phyloP scores from a whole-genome alignment of 2,329 filamentous ascomycete genomes.

The Penicillium sp. region DNA sequence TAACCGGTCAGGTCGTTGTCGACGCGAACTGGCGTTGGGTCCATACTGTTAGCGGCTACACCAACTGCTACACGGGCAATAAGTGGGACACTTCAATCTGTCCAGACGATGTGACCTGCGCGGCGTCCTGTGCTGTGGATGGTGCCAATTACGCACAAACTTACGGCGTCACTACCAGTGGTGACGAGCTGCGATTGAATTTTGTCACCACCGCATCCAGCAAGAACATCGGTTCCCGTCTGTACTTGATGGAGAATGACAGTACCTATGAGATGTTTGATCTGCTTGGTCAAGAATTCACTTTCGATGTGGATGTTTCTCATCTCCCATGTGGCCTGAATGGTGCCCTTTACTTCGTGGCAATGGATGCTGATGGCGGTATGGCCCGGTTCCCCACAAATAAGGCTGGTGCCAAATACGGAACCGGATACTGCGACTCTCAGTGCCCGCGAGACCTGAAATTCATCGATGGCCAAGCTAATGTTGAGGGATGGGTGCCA shows the following conservation, averaged over 20 bases:
- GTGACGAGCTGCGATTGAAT: conserved; percentile 49
- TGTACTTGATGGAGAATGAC: conserved; percentile 64
- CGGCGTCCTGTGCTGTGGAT: conserved; percentile 56
- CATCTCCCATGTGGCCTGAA: conserved; percentile 68
- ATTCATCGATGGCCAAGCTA: conserved; percentile 44
- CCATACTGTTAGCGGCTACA: conserved; percentile 48
- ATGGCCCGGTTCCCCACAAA: conserved; percentile 50
- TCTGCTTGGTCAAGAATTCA: conserved; percentile 66
- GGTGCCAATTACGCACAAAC: conserved; percentile 55
- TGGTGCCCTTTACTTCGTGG: conserved; percentile 66
- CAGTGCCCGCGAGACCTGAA: conserved; percentile 56
- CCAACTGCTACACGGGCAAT: conserved; percentile 60
- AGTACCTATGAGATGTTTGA: conserved; percentile 64
- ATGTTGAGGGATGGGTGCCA: conserved; percentile 53
- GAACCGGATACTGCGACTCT: conserved; percentile 64
- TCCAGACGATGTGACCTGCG: conserved; percentile 50
- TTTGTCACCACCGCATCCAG: conserved; percentile 42
- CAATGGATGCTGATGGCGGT: conserved; percentile 63
- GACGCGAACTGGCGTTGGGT: conserved; percentile 61
- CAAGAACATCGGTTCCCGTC: conserved; percentile 50
- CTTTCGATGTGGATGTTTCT: conserved; percentile 70
- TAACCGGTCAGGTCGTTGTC: conserved; percentile 54
- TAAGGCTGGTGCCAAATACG: conserved; percentile 59
- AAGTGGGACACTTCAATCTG: conserved; percentile 50
- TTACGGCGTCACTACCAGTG: conserved; percentile 54